Conservation (phyloP, 2,329 filamentous ascomycete genomes). For the Fusarium citri region DNA sequence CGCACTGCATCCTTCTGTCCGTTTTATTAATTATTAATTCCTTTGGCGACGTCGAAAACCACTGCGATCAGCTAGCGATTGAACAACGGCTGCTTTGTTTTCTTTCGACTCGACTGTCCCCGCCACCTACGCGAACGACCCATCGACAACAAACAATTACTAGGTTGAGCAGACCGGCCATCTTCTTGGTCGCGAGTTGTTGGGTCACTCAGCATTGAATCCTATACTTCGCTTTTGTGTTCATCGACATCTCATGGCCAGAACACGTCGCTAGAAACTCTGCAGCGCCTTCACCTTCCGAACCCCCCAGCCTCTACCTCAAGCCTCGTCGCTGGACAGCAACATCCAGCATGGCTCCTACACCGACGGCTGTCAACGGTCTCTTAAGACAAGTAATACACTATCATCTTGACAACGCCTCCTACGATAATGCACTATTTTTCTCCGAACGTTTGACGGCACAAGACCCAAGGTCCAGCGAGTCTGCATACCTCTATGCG, state of each 20-base stretch:
- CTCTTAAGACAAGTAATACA: slow-evolving; percentile 70
- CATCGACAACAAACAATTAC: slow-evolving; percentile 34
- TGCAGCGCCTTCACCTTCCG: slow-evolving; percentile 29
- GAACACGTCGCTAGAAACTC: slow-evolving; percentile 41
- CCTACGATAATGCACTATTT: slow-evolving; percentile 91
- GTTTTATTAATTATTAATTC: slow-evolving; percentile 42
- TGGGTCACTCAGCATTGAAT: slow-evolving; percentile 14
- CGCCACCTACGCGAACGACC: slow-evolving; percentile 43
- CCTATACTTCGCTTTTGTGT: not conserved
- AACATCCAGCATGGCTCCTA: slow-evolving; percentile 63
- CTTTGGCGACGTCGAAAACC: slow-evolving; percentile 27
- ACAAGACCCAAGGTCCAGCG: slow-evolving; percentile 82
- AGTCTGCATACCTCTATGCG: slow-evolving; percentile 84
- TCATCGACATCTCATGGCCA: slow-evolving; percentile 45
- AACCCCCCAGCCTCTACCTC: slow-evolving; percentile 17
- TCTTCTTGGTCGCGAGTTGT: slow-evolving; percentile 14
- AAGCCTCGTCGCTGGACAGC: slow-evolving; percentile 34
- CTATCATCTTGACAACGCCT: slow-evolving; percentile 88
- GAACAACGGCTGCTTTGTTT: slow-evolving; percentile 44
- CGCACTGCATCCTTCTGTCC: slow-evolving; percentile 7
- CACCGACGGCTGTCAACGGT: slow-evolving; percentile 61
- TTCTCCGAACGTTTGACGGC: slow-evolving; percentile 88
- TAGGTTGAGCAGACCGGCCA: slow-evolving; percentile 11
- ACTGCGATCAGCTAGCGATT: slow-evolving; percentile 34
- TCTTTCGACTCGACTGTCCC: slow-evolving; percentile 43